Percentiles rank a stretch among this genome's conserved stretches.
phyloP scores from a whole-genome alignment of 441 rosid genomes.

The Flueggea neowawraea region DNA sequence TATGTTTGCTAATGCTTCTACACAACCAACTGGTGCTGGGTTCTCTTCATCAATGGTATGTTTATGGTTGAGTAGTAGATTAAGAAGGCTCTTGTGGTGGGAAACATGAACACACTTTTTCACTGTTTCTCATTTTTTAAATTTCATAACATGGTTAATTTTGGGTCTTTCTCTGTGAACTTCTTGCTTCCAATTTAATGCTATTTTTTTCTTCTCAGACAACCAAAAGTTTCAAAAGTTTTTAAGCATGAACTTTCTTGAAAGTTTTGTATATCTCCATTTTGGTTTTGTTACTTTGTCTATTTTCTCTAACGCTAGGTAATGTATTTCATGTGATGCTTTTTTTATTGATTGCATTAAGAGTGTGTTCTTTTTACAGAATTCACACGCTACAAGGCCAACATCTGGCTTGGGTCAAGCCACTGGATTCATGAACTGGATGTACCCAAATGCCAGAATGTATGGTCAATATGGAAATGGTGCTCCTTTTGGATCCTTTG shows the following conservation, averaged over 20 bases:
- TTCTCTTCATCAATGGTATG: constrained; percentile 29
- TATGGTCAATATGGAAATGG: constrained; percentile 72
- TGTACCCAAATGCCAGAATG: constrained; percentile 59
- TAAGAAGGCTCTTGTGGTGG: no score
- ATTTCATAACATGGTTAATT: background rate
- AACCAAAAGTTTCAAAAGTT: no score
- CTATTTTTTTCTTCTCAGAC: background rate
- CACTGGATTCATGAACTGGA: constrained; percentile 50
- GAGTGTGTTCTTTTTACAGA: constrained; percentile 27
- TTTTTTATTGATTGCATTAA: background rate
- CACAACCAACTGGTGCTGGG: constrained; percentile 25
- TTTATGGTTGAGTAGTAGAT: background rate
- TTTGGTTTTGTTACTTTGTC: background rate
- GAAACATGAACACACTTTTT: no score
- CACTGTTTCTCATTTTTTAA: background rate
- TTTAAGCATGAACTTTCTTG: background rate
- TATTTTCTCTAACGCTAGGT: background rate
- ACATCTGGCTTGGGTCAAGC: constrained; percentile 48
- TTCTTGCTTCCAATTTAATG: background rate
- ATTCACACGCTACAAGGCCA: constrained; percentile 47
- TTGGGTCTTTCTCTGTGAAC: background rate
- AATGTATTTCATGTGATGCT: background rate
- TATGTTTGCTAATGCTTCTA: constrained; percentile 29
- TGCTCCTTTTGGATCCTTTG: constrained; percentile 46
- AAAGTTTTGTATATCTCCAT: background rate